Conservation (phyloP, 2,329 filamentous ascomycete species). For the Bipolaris cookei region DNA sequence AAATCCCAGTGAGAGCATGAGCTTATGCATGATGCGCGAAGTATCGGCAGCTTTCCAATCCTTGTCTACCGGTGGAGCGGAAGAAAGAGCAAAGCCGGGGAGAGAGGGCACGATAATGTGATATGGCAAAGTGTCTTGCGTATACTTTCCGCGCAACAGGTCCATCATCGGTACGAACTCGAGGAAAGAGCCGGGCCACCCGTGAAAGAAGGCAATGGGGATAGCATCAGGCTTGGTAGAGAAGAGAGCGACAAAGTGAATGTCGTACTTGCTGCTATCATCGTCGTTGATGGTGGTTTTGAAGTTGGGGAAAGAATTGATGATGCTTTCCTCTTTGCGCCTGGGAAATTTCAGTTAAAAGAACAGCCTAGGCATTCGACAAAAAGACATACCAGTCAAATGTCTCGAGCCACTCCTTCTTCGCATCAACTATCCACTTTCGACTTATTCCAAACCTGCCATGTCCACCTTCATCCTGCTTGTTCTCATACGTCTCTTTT, state of each 20-base stretch:
- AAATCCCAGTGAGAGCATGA: constrained; percentile 63
- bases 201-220: constrained; percentile 61
- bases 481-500: constrained; percentile 41
- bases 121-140: constrained; percentile 59
- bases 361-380: background rate
- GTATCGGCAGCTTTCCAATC: constrained; percentile 53
- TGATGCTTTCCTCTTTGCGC: constrained; percentile 50
- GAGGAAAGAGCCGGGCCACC: constrained; percentile 61
- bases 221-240: constrained; percentile 58
- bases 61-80: constrained; percentile 54
- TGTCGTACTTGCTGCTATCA: constrained; percentile 45
- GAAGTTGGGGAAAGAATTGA: constrained; percentile 61
- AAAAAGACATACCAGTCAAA: constrained; percentile 43
- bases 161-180: constrained; percentile 63
- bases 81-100: constrained; percentile 62
- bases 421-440: constrained; percentile 39
- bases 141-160: constrained; percentile 57
- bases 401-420: constrained; percentile 37
- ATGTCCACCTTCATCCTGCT: constrained; percentile 32
- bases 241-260: constrained; percentile 64
- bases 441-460: constrained; percentile 41
- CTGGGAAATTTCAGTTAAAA: constrained; percentile 11
- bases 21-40: constrained; percentile 56
- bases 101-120: constrained; percentile 64
- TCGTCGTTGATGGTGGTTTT: constrained; percentile 52